Evolutionary conservation across 2,329 filamentous ascomycete genomes (phyloP).

Genomic region (Pyricularia grisea): DNA sequence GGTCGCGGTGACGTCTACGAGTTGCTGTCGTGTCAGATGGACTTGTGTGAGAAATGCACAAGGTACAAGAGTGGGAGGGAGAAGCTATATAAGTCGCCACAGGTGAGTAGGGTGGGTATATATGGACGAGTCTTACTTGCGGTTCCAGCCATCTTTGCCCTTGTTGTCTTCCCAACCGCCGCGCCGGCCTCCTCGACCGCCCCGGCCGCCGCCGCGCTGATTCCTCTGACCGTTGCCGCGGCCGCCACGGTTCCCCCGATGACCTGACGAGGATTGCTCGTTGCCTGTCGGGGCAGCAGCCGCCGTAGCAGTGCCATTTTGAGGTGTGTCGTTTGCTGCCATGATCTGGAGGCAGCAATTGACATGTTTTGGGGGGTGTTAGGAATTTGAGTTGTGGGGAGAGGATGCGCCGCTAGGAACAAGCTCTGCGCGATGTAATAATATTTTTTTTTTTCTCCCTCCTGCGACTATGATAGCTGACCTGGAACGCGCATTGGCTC

Average conservation of each 20-base stretch:
- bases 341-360: not conserved
- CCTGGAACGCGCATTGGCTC: not conserved
- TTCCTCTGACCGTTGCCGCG: not conserved
- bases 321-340: not conserved
- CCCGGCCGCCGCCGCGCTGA: not conserved
- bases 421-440: not conserved
- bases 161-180: not conserved
- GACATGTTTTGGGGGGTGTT: not conserved
- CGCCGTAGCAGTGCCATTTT: slow-evolving; percentile 1
- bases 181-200: not conserved
- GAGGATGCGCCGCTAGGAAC: not conserved
- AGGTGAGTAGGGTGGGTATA: not conserved
- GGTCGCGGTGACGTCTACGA: not conserved
- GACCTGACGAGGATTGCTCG: not conserved
- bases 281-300: not conserved
- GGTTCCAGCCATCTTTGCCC: not conserved
- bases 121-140: not conserved
- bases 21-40: not conserved
- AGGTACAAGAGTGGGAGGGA: not conserved
- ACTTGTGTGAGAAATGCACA: not conserved
- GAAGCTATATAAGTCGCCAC: not conserved
- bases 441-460: not conserved
- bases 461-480: not conserved
- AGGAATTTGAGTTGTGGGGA: not conserved
- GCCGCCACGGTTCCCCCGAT: not conserved